These are phyloP conservation scores for Stemphylium vesicarium DNA, from an alignment of 2,329 filamentous ascomycete genomes.

Conservation along the genomic window DNA sequence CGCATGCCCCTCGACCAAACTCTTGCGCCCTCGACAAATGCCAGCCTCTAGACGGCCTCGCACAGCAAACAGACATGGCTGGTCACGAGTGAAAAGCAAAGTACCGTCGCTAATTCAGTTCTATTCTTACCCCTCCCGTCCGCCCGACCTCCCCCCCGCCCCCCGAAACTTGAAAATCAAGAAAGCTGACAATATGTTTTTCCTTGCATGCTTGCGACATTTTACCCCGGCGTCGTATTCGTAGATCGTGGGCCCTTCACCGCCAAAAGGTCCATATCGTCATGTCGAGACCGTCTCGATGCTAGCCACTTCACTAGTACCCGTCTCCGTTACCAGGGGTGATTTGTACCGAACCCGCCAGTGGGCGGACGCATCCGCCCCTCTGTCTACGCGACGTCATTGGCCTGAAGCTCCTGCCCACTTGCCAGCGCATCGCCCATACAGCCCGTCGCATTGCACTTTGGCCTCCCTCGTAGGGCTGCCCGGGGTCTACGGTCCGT, in stretches of 20 bases:
- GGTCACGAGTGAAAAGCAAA: constrained; percentile 6
- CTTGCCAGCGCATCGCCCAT: constrained; percentile 41
- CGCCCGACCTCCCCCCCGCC: not conserved
- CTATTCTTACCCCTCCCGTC: constrained; percentile 10
- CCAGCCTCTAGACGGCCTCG: constrained; percentile 10
- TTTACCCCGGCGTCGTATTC: too few relatives aligned
- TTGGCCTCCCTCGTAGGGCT: constrained; percentile 18
- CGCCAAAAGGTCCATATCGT: constrained; percentile 11
- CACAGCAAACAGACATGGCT: constrained; percentile 6
- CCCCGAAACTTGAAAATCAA: not conserved
- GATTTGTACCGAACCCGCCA: constrained; percentile 17
- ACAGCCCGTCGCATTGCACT: constrained; percentile 12
- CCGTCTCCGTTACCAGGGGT: constrained; percentile 25
- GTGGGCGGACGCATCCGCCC: constrained; percentile 21
- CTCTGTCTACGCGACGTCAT: constrained; percentile 15
- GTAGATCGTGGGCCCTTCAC: not conserved
- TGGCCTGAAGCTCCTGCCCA: constrained; percentile 13
- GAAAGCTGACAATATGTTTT: too few relatives aligned
- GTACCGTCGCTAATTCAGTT: not conserved
- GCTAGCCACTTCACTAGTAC: constrained; percentile 7
- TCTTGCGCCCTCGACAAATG: constrained; percentile 2
- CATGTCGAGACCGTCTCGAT: constrained; percentile 4
- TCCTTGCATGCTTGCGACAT: too few relatives aligned
- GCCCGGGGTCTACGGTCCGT: constrained; percentile 10
- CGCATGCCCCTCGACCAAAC: constrained; percentile 7